phyloP scores from a whole-genome alignment of 441 rosid genomes.

The Daphne laureola region DNA sequence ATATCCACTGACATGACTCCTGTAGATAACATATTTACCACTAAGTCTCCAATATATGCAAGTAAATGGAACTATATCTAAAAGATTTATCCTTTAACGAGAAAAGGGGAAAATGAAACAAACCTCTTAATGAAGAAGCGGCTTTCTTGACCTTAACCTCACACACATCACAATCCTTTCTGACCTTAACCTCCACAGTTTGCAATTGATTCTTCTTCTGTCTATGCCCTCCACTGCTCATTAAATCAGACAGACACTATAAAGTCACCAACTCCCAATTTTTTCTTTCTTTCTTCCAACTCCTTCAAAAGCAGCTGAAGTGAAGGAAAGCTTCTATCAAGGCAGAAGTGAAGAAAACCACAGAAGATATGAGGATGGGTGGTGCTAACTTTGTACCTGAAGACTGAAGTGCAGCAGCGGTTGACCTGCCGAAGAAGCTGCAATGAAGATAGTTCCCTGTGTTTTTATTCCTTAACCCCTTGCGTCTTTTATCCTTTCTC shows the following conservation, averaged over 20 bases:
- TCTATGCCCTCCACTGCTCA: slow-evolving; percentile 44
- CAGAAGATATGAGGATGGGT: not conserved
- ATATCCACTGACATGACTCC: slow-evolving; percentile 80
- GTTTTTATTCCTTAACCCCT: slow-evolving; percentile 19
- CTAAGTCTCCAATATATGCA: not conserved
- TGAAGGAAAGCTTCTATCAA: not conserved
- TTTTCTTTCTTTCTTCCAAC: slow-evolving; percentile 13
- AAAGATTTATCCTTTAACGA: not conserved
- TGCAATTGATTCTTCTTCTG: slow-evolving; percentile 62
- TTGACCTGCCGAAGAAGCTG: slow-evolving; percentile 17
- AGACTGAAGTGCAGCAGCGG: not conserved
- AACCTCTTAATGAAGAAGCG: slow-evolving; percentile 76
- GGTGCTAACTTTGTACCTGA: slow-evolving; percentile 9
- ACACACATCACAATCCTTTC: slow-evolving; percentile 98
- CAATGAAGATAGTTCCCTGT: slow-evolving; percentile 10
- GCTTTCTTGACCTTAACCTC: slow-evolving; percentile 86
- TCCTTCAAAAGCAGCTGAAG: not conserved
- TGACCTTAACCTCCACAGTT: slow-evolving; percentile 84
- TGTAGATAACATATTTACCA: slow-evolving; percentile 13
- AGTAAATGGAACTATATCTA: not conserved
- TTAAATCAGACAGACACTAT: slow-evolving; percentile 62
- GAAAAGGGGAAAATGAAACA: not conserved
- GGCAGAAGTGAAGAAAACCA: not conserved
- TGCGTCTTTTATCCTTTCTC: slow-evolving; percentile 4
- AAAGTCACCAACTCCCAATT: slow-evolving; percentile 86